A percentile compares a stretch with the other conserved stretches of the same genome.
Evolutionary conservation across 2,329 filamentous ascomycete genomes (phyloP).

Genomic region (Aspergillus hortae): DNA sequence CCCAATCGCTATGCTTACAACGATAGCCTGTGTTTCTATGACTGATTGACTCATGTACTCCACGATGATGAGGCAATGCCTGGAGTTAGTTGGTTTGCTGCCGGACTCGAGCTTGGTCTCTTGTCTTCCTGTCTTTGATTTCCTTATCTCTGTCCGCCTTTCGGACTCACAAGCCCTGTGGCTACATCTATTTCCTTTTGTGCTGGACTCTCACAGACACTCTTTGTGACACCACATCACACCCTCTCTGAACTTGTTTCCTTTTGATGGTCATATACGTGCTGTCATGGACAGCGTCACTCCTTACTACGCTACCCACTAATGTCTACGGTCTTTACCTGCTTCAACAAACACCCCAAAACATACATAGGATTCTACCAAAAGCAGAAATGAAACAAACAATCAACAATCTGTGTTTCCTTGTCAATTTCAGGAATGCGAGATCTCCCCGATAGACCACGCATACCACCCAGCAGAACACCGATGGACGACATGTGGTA

Average conservation of each 20-base stretch:
- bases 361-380: background rate
- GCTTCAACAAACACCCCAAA: background rate
- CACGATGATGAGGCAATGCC: conserved; percentile 4
- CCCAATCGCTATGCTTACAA: background rate
- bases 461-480: background rate
- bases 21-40: conserved; percentile 4
- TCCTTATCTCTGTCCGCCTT: background rate
- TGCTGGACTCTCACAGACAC: background rate
- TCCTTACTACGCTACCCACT: background rate
- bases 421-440: background rate
- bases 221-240: background rate
- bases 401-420: background rate
- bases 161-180: background rate
- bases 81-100: background rate
- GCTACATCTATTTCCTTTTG: conserved; percentile 1
- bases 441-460: background rate
- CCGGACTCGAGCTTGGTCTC: background rate
- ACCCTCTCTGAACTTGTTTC: background rate
- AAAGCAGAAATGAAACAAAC: background rate
- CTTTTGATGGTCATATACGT: background rate
- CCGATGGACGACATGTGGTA: no score
- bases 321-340: background rate
- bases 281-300: background rate
- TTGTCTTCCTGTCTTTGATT: conserved; percentile 1
- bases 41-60: conserved; percentile 5